Evolutionary conservation across 257 asterid genomes (phyloP).

Genomic region (Capsicum chinense): DNA sequence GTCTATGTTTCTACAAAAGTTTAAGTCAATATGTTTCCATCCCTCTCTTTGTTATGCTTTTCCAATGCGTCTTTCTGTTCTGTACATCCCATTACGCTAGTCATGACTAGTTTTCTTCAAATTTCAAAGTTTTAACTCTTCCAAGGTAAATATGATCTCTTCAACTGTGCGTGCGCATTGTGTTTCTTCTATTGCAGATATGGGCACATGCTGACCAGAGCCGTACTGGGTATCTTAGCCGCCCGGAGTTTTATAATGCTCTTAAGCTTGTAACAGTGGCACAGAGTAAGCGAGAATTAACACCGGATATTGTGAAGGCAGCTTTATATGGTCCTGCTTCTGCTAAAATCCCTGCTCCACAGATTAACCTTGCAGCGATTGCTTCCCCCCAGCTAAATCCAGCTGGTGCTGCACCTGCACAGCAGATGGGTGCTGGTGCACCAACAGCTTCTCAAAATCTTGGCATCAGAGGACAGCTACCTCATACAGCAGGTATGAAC

Average conservation of each 20-base stretch:
- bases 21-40: not conserved
- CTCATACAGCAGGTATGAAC: conserved; percentile 55
- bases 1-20: not conserved
- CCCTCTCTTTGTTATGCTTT: not conserved
- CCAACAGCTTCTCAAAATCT: conserved; percentile 48
- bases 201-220: conserved; percentile 87
- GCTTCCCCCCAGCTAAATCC: conserved; percentile 61
- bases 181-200: conserved; percentile 61
- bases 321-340: conserved; percentile 91
- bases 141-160: not conserved
- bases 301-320: conserved; percentile 91
- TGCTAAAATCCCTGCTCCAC: conserved; percentile 88
- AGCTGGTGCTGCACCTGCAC: conserved; percentile 53
- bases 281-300: conserved; percentile 90
- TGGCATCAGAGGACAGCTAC: conserved; percentile 47
- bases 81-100: not conserved
- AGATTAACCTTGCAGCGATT: conserved; percentile 59
- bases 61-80: not conserved
- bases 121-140: not conserved
- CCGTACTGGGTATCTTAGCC: conserved; percentile 74
- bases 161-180: conserved; percentile 20
- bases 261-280: conserved; percentile 97
- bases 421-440: conserved; percentile 40
- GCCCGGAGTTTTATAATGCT: conserved; percentile 87
- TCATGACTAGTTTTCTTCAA: not conserved